These are phyloP conservation scores for Schizosaccharomyces pombe DNA, from an alignment of 805 yeast species.

Conservation along the genomic window ASM294v3 CU329670.1:5183501-5184000, in stretches of 20 bases:
- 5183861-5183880: slow-evolving; percentile 17
- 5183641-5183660: slow-evolving; percentile 6
- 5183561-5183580: slow-evolving; percentile 1
- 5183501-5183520: slow-evolving; percentile 18
- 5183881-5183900: background rate
- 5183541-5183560: background rate
- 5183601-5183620: background rate
- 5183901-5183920: slow-evolving; percentile 3
- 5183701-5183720: slow-evolving; percentile 38
- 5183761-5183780: slow-evolving; percentile 15
- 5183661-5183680: slow-evolving; percentile 22
- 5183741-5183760: slow-evolving; percentile 17
- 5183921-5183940: slow-evolving; percentile 13
- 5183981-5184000: slow-evolving; percentile 21
- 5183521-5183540: slow-evolving; percentile 12
- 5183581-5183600: background rate
- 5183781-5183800: slow-evolving; percentile 8
- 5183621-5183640: background rate
- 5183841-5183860: slow-evolving; percentile 19
- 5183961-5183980: slow-evolving; percentile 21
- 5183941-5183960: slow-evolving; percentile 19
- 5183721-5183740: slow-evolving; percentile 21
- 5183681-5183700: slow-evolving; percentile 28
- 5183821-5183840: slow-evolving; percentile 19
- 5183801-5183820: slow-evolving; percentile 16